phyloP scores from a whole-genome alignment of 768 basidiomycete species.

The Lentinus tigrinus region DNA sequence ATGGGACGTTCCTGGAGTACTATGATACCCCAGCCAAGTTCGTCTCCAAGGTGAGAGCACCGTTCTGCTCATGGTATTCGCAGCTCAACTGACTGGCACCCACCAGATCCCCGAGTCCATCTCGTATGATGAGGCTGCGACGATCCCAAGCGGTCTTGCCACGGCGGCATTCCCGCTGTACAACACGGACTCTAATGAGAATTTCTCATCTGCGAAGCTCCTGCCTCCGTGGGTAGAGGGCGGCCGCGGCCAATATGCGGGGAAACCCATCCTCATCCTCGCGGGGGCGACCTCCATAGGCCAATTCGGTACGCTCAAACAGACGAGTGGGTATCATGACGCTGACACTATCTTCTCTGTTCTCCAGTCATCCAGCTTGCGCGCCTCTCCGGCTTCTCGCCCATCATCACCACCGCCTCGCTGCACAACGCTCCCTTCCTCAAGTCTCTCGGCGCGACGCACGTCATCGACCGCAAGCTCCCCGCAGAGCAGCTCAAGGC shows the following conservation, averaged over 20 bases:
- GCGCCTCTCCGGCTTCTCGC: slow-evolving; percentile 29
- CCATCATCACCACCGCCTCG: slow-evolving; percentile 30
- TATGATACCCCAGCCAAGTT: background rate
- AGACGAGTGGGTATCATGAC: background rate
- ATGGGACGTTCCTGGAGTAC: slow-evolving; percentile 5
- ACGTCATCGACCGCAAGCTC: slow-evolving; percentile 27
- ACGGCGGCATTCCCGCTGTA: slow-evolving; percentile 14
- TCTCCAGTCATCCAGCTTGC: slow-evolving; percentile 27
- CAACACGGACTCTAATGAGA: background rate
- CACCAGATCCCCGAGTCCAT: slow-evolving; percentile 14
- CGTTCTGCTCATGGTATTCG: too few relatives aligned
- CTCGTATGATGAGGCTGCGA: slow-evolving; percentile 15
- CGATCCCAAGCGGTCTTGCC: slow-evolving; percentile 9
- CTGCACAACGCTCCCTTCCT: slow-evolving; percentile 22
- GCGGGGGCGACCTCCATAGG: slow-evolving; percentile 29
- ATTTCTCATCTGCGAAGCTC: slow-evolving; percentile 16
- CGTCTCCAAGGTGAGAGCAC: background rate
- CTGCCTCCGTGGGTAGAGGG: slow-evolving; percentile 23
- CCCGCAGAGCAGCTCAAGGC: slow-evolving; percentile 2
- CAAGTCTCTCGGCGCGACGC: slow-evolving; percentile 26
- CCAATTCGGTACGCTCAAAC: slow-evolving; percentile 22
- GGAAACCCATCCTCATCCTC: slow-evolving; percentile 25
- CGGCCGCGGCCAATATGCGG: slow-evolving; percentile 21
- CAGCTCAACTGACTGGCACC: background rate
- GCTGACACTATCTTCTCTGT: background rate